Conservation (phyloP, 805 yeast species). For the Zygotorulaspora danielsina region DNA sequence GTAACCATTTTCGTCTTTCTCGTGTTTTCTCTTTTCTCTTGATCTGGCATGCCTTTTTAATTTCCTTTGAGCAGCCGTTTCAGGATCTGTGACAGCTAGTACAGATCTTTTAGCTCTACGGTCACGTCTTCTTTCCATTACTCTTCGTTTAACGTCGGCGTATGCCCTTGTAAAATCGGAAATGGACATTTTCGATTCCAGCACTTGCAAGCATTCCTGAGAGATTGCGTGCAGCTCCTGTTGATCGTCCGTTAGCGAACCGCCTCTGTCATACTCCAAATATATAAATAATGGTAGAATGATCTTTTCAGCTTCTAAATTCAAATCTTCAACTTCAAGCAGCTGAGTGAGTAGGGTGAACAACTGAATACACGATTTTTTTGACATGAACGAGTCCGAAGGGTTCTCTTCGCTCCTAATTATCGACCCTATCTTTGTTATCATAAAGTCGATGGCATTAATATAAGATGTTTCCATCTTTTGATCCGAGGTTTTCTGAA, state of each 20-base stretch:
- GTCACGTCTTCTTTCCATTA: constrained; percentile 63
- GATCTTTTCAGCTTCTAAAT: constrained; percentile 44
- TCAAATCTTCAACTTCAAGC: constrained; percentile 41
- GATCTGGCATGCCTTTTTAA: constrained; percentile 68
- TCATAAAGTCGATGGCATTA: constrained; percentile 37
- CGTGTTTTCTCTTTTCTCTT: constrained; percentile 71
- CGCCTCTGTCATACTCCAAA: constrained; percentile 36
- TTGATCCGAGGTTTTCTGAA: constrained; percentile 29
- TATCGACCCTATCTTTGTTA: constrained; percentile 56
- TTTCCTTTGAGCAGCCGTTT: constrained; percentile 71
- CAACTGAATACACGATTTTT: constrained; percentile 65
- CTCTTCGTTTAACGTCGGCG: constrained; percentile 57
- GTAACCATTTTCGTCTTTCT: constrained; percentile 71
- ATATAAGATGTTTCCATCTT: constrained; percentile 23
- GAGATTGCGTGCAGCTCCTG: constrained; percentile 52
- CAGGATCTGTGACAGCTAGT: constrained; percentile 74
- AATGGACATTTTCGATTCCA: constrained; percentile 67
- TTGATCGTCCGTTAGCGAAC: constrained; percentile 38
- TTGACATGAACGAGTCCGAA: constrained; percentile 53
- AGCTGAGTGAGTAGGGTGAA: constrained; percentile 61
- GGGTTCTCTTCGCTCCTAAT: constrained; percentile 61
- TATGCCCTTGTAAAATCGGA: constrained; percentile 60
- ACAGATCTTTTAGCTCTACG: constrained; percentile 73
- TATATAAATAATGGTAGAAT: constrained; percentile 53
- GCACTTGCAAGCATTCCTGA: constrained; percentile 60